phyloP scores from a whole-genome alignment of 2,329 filamentous ascomycete species.

The Didymellaceae sp. region DNA sequence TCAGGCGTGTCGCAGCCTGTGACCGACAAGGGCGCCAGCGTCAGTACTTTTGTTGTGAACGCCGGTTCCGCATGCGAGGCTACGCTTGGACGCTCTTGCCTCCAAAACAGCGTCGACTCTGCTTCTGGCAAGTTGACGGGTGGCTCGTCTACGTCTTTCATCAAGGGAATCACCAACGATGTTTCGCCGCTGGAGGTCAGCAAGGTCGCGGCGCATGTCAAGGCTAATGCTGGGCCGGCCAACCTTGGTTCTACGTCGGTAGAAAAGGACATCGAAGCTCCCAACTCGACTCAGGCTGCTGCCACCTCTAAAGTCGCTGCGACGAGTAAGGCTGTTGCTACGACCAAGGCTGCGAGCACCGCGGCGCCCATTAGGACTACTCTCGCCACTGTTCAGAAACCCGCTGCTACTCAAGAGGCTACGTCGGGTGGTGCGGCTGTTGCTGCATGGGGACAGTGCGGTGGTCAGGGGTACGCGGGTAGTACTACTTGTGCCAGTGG shows the following conservation, averaged over 20 bases:
- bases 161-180: conserved; percentile 22
- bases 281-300: conserved; percentile 1
- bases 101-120: conserved; percentile 29
- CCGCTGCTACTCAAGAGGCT: conserved; percentile 19
- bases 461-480: conserved; percentile 48
- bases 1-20: conserved; percentile 50
- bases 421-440: conserved; percentile 24
- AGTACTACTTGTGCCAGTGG: conserved; percentile 51
- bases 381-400: conserved; percentile 29
- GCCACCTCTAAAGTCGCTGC: background rate
- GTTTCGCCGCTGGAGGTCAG: conserved; percentile 22
- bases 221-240: conserved; percentile 21
- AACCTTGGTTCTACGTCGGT: conserved; percentile 21
- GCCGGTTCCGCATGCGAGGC: conserved; percentile 29
- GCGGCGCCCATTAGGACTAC: conserved; percentile 26
- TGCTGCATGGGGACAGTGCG: conserved; percentile 53
- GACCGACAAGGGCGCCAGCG: conserved; percentile 38
- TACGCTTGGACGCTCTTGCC: conserved; percentile 26
- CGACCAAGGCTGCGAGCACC: conserved; percentile 9
- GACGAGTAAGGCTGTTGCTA: too few species aligned
- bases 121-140: conserved; percentile 25
- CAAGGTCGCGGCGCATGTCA: conserved; percentile 30
- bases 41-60: conserved; percentile 38
- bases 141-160: conserved; percentile 17
- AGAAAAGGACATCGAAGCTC: background rate